phyloP scores from a whole-genome alignment of 1,139 yeast genomes.

The Candida mesenterica region DNA sequence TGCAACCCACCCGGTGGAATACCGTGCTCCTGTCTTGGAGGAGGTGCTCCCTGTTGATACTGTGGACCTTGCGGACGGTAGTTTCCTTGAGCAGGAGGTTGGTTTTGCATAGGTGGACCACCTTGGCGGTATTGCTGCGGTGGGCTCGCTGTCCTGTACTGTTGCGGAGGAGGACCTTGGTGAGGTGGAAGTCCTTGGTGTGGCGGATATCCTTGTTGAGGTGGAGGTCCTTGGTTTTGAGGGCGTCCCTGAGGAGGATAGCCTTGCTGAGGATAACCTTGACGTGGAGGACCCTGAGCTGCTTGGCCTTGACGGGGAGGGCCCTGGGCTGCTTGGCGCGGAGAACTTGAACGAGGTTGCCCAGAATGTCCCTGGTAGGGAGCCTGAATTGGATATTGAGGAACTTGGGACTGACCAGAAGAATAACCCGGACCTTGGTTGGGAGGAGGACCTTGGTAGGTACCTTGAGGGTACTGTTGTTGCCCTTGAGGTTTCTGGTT shows the following conservation, averaged over 20 bases:
- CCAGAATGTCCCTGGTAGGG: no score
- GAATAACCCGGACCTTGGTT: no score
- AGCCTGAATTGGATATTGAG: no score
- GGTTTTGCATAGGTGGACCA: constrained; percentile 6
- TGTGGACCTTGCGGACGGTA: constrained; percentile 11
- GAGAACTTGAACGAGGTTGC: no score
- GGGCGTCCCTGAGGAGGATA: constrained; percentile 1
- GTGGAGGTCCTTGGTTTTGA: constrained; percentile 4
- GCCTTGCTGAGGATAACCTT: constrained; percentile 2
- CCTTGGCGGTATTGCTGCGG: constrained; percentile 16
- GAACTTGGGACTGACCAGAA: no score
- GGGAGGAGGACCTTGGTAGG: no score
- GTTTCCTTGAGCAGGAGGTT: constrained; percentile 7
- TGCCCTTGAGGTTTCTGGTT: no score
- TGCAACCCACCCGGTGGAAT: constrained; percentile 4
- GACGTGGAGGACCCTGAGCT: no score
- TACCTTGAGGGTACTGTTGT: no score
- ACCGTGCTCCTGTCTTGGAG: constrained; percentile 9
- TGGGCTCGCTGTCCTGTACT: constrained; percentile 5
- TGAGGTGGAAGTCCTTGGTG: constrained; percentile 6
- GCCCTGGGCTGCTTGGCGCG: no score
- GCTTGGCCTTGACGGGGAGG: no score
- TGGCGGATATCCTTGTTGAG: constrained; percentile 5
- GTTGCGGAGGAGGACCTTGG: constrained; percentile 6
- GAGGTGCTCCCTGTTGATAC: constrained; percentile 13